Base-by-base conservation (phyloP, 1,284 basidiomycete genomes). In the Leccinum solheimii region DNA sequence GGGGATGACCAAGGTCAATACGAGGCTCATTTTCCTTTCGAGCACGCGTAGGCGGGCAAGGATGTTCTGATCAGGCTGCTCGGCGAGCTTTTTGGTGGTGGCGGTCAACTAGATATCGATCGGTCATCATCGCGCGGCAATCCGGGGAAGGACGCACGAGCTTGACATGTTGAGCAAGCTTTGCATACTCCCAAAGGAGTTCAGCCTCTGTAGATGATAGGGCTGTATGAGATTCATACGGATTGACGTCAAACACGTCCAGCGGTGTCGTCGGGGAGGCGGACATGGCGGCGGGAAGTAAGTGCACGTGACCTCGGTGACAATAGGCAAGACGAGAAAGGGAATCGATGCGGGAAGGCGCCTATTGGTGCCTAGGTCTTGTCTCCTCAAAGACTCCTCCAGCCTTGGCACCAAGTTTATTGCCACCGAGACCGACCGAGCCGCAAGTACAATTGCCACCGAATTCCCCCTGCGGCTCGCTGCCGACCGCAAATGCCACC, bases 21-120 rank as follows among this genome's bases (percentile, higher is more conserved):
- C 94, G 43, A 99, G 82, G 6, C 94, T 94, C 91, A 98, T 96
- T 77, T 97, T 97, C 72, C 91, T 87, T 75, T 98, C 97, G 51
- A 98, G 79, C 1, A 87, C 83, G 48, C 96, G 83, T 48, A 99
- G 75, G 60, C 91, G 87, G 49, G 83, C 82, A n/a, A 98, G 79
- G 68, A 98, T 82, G 57, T 76, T 79, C 67, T 86, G 85, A 75
- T 93, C 95, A 43, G 87, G 93, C 63, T 82, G 84, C 64, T 88
- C 88, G 58, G 81, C 81, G 62, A 92, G 77, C 54, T 77, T 76
- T 60, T 83, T 85, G 50, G 86, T 84, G 71, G 83, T 82, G 60
- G 80, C 76, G 13, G 86, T 82, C 59, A 88, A 72, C 88, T 90
- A 57, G 7, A 52, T 56, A 5, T n/a, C 8, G 19, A 27, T 50